phyloP scores from a whole-genome alignment of 345 rosid species.

The Chamaenerion angustifolium region DNA sequence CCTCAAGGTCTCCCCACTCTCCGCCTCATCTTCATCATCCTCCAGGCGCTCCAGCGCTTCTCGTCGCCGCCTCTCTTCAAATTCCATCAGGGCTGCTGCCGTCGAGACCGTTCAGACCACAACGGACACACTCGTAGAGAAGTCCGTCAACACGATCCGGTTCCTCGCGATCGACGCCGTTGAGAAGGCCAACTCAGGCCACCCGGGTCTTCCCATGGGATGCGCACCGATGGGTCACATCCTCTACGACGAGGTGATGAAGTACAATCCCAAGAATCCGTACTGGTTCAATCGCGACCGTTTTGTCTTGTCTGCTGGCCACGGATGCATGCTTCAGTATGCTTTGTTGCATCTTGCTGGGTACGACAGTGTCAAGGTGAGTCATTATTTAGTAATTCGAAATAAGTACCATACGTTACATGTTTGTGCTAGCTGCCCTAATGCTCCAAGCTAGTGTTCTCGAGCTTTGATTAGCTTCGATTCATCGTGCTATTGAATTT shows the following conservation, averaged over 20 bases:
- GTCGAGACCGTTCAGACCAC: constrained; percentile 5
- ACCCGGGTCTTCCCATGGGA: constrained; percentile 35
- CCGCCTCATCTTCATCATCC: constrained; percentile 4
- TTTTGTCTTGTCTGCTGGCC: constrained; percentile 86
- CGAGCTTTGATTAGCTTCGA: no score
- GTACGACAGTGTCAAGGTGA: constrained; percentile 49
- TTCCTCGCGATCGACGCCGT: constrained; percentile 81
- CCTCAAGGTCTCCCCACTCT: no score
- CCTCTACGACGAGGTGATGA: constrained; percentile 14
- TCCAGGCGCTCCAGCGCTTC: constrained; percentile 13
- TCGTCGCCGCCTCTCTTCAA: no score
- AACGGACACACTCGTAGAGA: constrained; percentile 53
- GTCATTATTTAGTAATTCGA: background rate
- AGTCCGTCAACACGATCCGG: constrained; percentile 67
- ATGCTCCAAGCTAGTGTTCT: no score
- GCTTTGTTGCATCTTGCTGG: constrained; percentile 94
- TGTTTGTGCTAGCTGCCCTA: background rate
- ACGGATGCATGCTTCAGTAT: constrained; percentile 87
- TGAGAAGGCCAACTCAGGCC: constrained; percentile 91
- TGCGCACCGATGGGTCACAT: background rate
- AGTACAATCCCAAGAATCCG: constrained; percentile 79
- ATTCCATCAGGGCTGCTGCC: no score
- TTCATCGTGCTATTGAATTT: no score
- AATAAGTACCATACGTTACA: background rate
- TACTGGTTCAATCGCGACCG: constrained; percentile 98